Base-by-base conservation (phyloP, 1,284 basidiomycete species). In the Cystobasidium sp. region DNA sequence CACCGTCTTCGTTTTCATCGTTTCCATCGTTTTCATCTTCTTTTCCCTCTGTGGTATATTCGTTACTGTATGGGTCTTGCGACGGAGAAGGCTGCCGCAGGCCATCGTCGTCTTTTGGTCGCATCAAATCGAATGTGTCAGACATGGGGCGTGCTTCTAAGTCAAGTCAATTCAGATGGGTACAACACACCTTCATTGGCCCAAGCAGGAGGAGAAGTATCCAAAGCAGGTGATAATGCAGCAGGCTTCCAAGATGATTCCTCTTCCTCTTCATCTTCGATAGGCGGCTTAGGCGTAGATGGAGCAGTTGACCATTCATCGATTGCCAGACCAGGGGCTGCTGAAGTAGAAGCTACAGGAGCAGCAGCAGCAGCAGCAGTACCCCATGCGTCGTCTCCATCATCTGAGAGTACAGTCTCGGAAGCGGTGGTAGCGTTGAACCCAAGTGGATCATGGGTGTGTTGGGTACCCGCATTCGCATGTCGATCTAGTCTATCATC, bases 281-380 rank as follows among this genome's bases (percentile, higher is more conserved):
- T 18, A 41, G 47, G 39, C 31, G 64, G 20, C 22, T 31, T 65
- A n/a, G 62, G 49, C 31, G 49, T 52, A 39, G 64, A 66, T 51
- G 47, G 64, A 12, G 47, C 49, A 39, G 47, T 37, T 14, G 24
- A 37, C 51, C 49, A 66, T 22, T 53, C 49, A 41, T 52, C 64
- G 44, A 14, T 31, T 53, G 20, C 64, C 44, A 49, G 61, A 53
- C 39, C 18, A n/a, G 55, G 3, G 6, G 64, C 47, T 43, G 64
- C n/a, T 12, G 64, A 66, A 41, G 64, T 66, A 16, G 64, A 66
- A 6, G 64, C 64, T 20, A 66, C 20, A 5, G 64, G 64, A 22
- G 51, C 44, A 14, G 39, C 31, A 59, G 31, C 49, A 5, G 31
- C 31, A 31, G 31, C 31, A 5, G 31, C 31, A 31, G 31, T 5